Evolutionary conservation across 108 stramenopile genomes (phyloP).

Genomic region (Cyclostephanos tholiformis): DNA sequence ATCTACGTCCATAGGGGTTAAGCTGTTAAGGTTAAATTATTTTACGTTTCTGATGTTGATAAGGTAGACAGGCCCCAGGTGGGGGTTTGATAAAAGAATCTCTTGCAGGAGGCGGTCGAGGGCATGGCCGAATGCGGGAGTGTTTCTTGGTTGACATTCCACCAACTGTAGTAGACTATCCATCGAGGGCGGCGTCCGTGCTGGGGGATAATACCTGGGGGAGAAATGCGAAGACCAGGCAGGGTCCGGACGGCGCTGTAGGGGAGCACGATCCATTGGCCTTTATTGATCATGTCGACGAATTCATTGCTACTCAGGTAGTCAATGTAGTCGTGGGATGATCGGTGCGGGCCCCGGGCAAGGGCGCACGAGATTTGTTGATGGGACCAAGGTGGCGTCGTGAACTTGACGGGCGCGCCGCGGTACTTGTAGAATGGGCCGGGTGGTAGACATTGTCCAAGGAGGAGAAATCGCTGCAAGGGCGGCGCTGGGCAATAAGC

Average conservation of each 20-base stretch:
- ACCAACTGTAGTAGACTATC: slow-evolving; percentile 41
- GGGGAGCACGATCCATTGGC: slow-evolving; percentile 34
- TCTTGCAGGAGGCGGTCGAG: neutral
- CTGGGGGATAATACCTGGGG: slow-evolving; percentile 1
- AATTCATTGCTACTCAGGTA: slow-evolving; percentile 3
- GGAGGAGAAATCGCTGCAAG: slow-evolving; percentile 9
- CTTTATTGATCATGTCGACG: slow-evolving; percentile 6
- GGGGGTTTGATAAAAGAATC: neutral
- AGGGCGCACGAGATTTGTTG: neutral
- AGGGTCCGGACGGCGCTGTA: slow-evolving; percentile 15
- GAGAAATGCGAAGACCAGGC: slow-evolving; percentile 10
- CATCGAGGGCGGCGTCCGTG: slow-evolving; percentile 33
- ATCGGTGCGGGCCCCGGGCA: slow-evolving; percentile 2
- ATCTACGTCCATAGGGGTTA: no score
- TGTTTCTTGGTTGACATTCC: slow-evolving; percentile 15
- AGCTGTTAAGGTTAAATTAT: no score
- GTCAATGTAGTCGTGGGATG: neutral
- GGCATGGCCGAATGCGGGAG: slow-evolving; percentile 26
- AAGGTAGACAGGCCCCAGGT: slow-evolving; percentile 4
- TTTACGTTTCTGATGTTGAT: no score
- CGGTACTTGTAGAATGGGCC: slow-evolving; percentile 21
- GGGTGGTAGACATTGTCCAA: slow-evolving; percentile 18
- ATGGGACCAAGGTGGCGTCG: slow-evolving; percentile 22
- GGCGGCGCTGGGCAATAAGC: neutral
- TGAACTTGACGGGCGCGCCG: slow-evolving; percentile 36